Conservation (phyloP, 306 rosid species). For the Nissolia schottii region DNA sequence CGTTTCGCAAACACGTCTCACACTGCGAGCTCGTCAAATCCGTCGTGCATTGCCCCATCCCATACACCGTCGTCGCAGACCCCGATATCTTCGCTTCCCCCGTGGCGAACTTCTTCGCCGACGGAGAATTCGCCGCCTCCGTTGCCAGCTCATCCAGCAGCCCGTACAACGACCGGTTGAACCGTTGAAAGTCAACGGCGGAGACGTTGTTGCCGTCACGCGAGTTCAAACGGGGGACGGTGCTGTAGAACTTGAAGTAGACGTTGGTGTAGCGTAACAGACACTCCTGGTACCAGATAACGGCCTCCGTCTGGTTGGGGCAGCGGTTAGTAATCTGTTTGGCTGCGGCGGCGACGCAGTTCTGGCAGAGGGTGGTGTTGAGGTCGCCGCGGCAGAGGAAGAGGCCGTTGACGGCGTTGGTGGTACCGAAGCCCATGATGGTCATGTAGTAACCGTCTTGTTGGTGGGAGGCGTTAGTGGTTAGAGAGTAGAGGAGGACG, state of each 20-base stretch:
- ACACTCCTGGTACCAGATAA: constrained; percentile 43
- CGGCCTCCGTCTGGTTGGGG: constrained; percentile 34
- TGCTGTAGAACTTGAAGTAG: constrained; percentile 2
- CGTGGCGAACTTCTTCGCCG: constrained; percentile 23
- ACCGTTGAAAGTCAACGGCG: neutral
- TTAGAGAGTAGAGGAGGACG: constrained; percentile 31
- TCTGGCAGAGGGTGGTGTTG: constrained; percentile 11
- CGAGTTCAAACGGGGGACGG: neutral
- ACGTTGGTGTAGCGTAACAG: constrained; percentile 35
- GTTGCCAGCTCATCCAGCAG: constrained; percentile 18
- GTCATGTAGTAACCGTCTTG: constrained; percentile 24
- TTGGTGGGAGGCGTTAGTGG: constrained; percentile 28
- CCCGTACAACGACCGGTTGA: neutral
- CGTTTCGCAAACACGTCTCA: constrained; percentile 15
- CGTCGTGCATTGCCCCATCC: constrained; percentile 18
- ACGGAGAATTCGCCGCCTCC: neutral
- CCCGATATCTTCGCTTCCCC: neutral
- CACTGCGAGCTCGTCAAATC: constrained; percentile 5
- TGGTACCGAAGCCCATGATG: constrained; percentile 5
- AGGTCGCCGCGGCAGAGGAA: constrained; percentile 62
- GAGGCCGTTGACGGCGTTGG: constrained; percentile 26
- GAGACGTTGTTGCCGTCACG: neutral
- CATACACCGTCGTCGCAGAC: constrained; percentile 18
- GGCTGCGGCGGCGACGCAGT: constrained; percentile 37
- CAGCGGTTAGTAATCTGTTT: constrained; percentile 1